A percentile compares a stretch with the other conserved stretches of the same genome.
phyloP scores from a whole-genome alignment of 2,329 filamentous ascomycete genomes.

The Clonostachys solani region DNA sequence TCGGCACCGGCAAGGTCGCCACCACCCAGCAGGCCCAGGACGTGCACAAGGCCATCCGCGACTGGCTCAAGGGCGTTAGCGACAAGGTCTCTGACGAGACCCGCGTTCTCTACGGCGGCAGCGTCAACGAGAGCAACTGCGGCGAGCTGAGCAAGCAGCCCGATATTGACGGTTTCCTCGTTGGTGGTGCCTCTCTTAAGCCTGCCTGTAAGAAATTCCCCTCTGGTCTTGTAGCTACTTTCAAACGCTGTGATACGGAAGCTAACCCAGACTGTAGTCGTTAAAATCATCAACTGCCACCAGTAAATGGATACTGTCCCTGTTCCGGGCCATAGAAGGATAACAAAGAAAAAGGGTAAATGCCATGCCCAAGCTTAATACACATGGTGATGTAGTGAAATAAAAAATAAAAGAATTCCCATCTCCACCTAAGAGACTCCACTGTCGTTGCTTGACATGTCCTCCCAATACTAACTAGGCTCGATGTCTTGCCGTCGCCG shows the following conservation, averaged over 20 bases:
- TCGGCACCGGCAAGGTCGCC: constrained; percentile 90
- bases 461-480: background rate
- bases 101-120: constrained; percentile 93
- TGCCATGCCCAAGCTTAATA: background rate
- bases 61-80: constrained; percentile 79
- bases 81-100: constrained; percentile 77
- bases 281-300: constrained; percentile 55
- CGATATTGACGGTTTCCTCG: constrained; percentile 97
- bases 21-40: constrained; percentile 88
- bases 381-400: constrained; percentile 1
- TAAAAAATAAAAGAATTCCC: background rate
- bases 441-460: background rate
- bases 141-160: constrained; percentile 83
- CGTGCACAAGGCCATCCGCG: constrained; percentile 86
- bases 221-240: background rate
- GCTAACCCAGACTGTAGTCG: constrained; percentile 29
- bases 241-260: constrained; percentile 4
- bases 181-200: constrained; percentile 95
- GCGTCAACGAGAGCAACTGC: constrained; percentile 98
- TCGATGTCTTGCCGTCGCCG: background rate
- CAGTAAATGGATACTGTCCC: constrained; percentile 20
- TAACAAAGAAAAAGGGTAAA: background rate
- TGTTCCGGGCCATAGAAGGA: no score
- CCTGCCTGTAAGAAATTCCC: constrained; percentile 69
- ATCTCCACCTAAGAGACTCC: background rate